phyloP scores from a whole-genome alignment of 352 stramenopile species.

The Blastocystis sp. region DNA sequence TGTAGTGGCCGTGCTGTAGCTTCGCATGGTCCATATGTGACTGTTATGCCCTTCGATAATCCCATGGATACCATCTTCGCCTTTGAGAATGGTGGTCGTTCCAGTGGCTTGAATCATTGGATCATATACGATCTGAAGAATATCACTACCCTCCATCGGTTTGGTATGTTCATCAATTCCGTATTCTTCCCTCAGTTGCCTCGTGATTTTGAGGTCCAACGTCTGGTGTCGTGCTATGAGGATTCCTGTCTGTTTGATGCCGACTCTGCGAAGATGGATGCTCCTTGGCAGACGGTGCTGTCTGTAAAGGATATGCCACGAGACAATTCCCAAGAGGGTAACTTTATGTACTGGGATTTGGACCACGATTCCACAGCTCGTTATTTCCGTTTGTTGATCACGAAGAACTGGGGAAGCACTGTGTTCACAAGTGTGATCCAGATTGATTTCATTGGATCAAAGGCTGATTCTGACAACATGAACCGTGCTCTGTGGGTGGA shows the following conservation, averaged over 20 bases:
- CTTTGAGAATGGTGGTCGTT: conserved; percentile 55
- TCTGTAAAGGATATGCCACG: background rate
- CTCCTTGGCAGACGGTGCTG: conserved; percentile 57
- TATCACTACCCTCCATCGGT: conserved; percentile 17
- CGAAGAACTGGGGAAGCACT: conserved; percentile 59
- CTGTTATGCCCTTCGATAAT: background rate
- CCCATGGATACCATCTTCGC: conserved; percentile 47
- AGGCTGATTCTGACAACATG: conserved; percentile 8
- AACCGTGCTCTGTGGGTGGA: background rate
- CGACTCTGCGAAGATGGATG: background rate
- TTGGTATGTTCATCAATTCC: conserved; percentile 49
- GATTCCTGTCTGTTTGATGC: conserved; percentile 41
- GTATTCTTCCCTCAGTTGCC: conserved; percentile 54
- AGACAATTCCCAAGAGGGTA: background rate
- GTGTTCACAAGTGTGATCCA: conserved; percentile 57
- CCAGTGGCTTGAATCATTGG: conserved; percentile 51
- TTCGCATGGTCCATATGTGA: conserved; percentile 56
- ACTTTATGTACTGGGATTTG: conserved; percentile 9
- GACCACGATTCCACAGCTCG: background rate
- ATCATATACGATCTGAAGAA: conserved; percentile 61
- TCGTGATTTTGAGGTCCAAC: conserved; percentile 56
- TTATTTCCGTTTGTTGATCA: conserved; percentile 60
- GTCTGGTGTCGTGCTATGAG: conserved; percentile 36
- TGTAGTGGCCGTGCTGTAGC: conserved; percentile 7
- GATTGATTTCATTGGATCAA: conserved; percentile 48